Base-by-base conservation (phyloP, 2,329 filamentous ascomycete species). In the Phaeomoniella chlamydospora region DNA sequence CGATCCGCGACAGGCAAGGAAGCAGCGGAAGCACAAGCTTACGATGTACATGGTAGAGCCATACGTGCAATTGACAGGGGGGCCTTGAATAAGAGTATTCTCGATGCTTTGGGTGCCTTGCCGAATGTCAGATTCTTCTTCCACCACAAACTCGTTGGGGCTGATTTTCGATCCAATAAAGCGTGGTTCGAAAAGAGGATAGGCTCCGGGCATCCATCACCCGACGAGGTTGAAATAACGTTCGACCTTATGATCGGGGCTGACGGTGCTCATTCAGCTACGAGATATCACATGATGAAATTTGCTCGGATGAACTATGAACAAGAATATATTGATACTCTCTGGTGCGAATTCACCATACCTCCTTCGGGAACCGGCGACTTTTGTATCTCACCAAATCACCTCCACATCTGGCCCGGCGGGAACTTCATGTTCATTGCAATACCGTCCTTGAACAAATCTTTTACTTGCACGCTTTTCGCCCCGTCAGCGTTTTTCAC, bases 361-460 rank as follows among this genome's bases (percentile, higher is more conserved):
- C 65, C 72, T 14, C 68, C 82, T 9, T 51, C 57, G 0, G 33
- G 43, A 12, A 45, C 52, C 0, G 64, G 65, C 15, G 62, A 67
- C 32, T 96, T 92, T 53, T 68, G 69, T 33, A 90, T 96, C 46
- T 90, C 85, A 0, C 85, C 86, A 2, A 83, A 94, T 49, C 87
- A 96, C 53, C 68, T 98, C 2, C 90, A 98, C 57, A 98, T 98
- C 53, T 98, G 90, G 90, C 90, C 90, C 0, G 86, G 83, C 18
- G 78, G 77, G 48, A 77, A 87, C 30, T 88, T 90, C 50, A 96
- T 98, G 92, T 98, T 98, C 60, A 98, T 98, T 51, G 92, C 90
- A 13, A 87, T 98, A 31, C 88, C 90, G 1, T 68, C 67, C n/a
- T 55, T 84, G 57, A 86, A 96, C 53, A 86, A 84, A 38, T 82